Evolutionary conservation across 305 asterid species (phyloP).

Genomic region (Withania somnifera): DNA sequence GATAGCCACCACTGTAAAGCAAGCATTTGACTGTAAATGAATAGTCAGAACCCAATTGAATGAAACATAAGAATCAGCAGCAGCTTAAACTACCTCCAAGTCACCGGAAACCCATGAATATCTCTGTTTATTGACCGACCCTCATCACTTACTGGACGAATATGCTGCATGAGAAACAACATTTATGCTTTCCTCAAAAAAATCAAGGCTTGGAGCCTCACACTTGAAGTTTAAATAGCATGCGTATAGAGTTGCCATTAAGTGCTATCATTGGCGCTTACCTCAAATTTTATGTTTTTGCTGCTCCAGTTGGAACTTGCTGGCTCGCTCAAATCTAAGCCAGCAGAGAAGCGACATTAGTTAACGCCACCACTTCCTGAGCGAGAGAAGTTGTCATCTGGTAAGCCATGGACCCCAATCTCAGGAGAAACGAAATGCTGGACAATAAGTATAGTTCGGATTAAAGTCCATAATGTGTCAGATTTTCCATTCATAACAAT

Average conservation of each 20-base stretch:
- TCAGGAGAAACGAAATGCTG: constrained; percentile 93
- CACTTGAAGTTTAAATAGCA: neutral
- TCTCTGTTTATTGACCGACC: constrained; percentile 77
- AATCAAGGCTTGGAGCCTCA: neutral
- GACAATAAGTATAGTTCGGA: constrained; percentile 15
- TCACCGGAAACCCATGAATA: constrained; percentile 82
- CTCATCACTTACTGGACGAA: constrained; percentile 70
- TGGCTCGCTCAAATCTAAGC: constrained; percentile 85
- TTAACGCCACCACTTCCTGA: constrained; percentile 83
- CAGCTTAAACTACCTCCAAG: constrained; percentile 61
- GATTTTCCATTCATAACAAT: neutral
- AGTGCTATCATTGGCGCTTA: constrained; percentile 16
- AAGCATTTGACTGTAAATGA: constrained; percentile 9
- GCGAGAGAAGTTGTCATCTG: constrained; percentile 76
- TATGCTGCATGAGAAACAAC: constrained; percentile 41
- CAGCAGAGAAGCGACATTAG: constrained; percentile 76
- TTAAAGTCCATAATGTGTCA: constrained; percentile 7
- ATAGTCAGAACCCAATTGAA: constrained; percentile 11
- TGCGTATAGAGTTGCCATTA: neutral
- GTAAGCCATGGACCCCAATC: constrained; percentile 75
- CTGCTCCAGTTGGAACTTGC: constrained; percentile 93
- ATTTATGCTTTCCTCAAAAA: neutral
- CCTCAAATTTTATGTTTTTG: constrained; percentile 87
- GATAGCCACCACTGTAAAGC: constrained; percentile 63
- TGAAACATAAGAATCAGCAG: neutral